A percentile compares a stretch with the other conserved stretches of the same genome.
These are phyloP conservation scores for Linnemannia zychae DNA, from an alignment of 192 early-diverging fungal species.

Conservation along the genomic window DNA sequence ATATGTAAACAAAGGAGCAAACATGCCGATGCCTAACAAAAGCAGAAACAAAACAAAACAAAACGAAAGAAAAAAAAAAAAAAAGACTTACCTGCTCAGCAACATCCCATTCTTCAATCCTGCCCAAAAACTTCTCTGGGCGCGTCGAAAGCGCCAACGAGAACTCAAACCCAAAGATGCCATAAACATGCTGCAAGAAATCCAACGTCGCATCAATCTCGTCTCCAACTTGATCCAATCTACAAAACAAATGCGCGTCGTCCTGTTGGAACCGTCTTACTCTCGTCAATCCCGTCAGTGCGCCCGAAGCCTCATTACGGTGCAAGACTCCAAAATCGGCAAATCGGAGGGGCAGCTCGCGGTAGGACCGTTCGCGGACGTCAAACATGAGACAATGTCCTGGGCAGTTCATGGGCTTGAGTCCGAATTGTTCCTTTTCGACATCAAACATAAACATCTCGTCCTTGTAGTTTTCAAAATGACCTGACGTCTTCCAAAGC, in stretches of 20 bases:
- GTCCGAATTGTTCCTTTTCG: constrained; percentile 96
- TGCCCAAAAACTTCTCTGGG: constrained; percentile 96
- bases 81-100: constrained; percentile 77
- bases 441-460: constrained; percentile 96
- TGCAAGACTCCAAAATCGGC: constrained; percentile 99
- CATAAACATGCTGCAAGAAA: constrained; percentile 92
- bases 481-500: constrained; percentile 95
- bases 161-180: constrained; percentile 97
- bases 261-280: constrained; percentile 99
- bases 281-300: constrained; percentile 93
- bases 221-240: constrained; percentile 81
- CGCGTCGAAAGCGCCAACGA: constrained; percentile 92
- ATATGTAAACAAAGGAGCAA: not conserved
- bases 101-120: constrained; percentile 89
- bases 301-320: constrained; percentile 93
- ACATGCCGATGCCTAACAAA: not conserved
- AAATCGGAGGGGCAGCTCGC: constrained; percentile 96
- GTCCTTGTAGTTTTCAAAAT: constrained; percentile 97
- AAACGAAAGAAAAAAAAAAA: not conserved
- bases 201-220: constrained; percentile 93
- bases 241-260: constrained; percentile 99
- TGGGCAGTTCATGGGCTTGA: constrained; percentile 99
- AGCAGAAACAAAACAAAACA: not conserved
- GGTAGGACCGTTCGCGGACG: constrained; percentile 92
- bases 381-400: constrained; percentile 98